A percentile compares a stretch with the other conserved stretches of the same genome.
phyloP scores from a whole-genome alignment of 306 rosid genomes.

The Vigna angularis region DNA sequence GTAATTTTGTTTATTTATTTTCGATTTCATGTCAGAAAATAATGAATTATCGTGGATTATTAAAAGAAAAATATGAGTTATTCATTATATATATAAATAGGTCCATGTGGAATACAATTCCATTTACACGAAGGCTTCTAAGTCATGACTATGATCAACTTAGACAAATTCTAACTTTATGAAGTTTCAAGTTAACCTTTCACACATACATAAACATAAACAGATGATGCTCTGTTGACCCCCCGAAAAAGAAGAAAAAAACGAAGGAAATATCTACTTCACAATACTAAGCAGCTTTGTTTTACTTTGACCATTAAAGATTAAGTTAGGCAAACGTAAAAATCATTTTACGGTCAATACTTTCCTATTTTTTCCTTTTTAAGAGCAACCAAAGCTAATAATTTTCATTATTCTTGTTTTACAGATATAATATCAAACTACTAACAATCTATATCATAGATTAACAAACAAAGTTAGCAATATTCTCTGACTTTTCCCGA shows the following conservation, averaged over 20 bases:
- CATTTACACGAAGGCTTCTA: background rate
- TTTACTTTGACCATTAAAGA: conserved; percentile 46
- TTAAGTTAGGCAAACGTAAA: conserved; percentile 44
- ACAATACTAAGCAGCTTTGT: conserved; percentile 37
- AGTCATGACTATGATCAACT: background rate
- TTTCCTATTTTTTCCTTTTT: background rate
- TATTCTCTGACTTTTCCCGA: no score
- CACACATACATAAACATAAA: no score
- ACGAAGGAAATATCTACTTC: conserved; percentile 24
- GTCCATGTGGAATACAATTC: conserved; percentile 6
- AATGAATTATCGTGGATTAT: background rate
- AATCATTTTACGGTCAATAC: conserved; percentile 3
- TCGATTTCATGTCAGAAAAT: background rate
- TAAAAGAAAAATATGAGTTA: background rate
- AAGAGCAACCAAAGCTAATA: background rate
- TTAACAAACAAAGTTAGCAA: background rate
- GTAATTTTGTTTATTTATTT: background rate
- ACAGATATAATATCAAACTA: background rate
- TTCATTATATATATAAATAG: background rate
- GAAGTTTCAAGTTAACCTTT: background rate
- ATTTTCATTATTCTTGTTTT: background rate
- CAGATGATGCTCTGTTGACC: background rate
- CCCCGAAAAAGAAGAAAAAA: background rate
- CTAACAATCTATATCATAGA: background rate
- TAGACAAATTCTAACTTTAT: conserved; percentile 24